Evolutionary conservation across 345 rosid genomes (phyloP), one percentile per base, ranked within the genome.

Genomic region (Euphorbia peplus): DNA sequence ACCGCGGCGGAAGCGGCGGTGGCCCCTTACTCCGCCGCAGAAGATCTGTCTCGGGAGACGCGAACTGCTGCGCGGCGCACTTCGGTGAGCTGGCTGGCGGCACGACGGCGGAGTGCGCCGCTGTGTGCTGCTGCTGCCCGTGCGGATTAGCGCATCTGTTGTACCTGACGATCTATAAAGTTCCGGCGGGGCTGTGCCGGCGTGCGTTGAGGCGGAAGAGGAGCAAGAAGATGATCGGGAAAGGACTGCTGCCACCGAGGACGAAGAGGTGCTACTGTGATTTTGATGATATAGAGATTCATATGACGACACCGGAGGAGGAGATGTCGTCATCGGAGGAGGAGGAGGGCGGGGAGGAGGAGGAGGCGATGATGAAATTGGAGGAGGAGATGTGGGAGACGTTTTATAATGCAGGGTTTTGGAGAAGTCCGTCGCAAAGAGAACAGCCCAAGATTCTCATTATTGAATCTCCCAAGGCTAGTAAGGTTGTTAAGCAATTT

Each of bases 351-450:
- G 42, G 67, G 46, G 76, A 59, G 24, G 72, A 54, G 0, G 67
- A 30, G 15, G 79, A 76, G 9, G 64, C 60, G 26, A 76, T 78
- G 74, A 55, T 73, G 24, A 60, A 9, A 75, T 70, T 84, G 63
- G 86, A 84, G 57, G 76, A 82, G n/a, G 88, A 84, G 42, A 84
- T 80, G 84, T 76, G 81, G 86, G 84, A 84, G 10, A 82, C 66
- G 8, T 84, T 84, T 28, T 74, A 76, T 28, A 78, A 80, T 18
- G 66, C 84, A 16, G 88, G 86, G 15, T 84, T 84, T 61, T 82
- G 88, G 86, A 78, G 86, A 70, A 84, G 88, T 63, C 83, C 84
- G 14, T 84, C 88, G 1, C 81, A 84, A 62, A 75, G 74, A 67
- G 83, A 82, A 39, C 6, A 39, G 42, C 42, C 42, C 9, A 39